These are phyloP conservation scores for Sporisorium scitamineum DNA, from an alignment of 1,284 basidiomycete species.

Conservation along the genomic window DNA sequence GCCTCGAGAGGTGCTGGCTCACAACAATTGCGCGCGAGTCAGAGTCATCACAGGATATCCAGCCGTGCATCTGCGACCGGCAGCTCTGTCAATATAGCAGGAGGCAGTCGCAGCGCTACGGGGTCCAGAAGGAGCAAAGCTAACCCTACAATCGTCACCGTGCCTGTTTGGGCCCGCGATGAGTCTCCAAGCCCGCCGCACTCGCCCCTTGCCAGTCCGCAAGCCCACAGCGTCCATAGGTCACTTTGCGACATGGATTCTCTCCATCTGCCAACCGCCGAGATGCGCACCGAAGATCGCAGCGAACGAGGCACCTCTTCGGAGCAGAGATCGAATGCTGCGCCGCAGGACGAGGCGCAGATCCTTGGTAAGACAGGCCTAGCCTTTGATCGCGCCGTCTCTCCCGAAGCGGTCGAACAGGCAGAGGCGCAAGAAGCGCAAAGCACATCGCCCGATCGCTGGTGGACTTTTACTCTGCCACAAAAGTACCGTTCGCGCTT, in stretches of 20 bases:
- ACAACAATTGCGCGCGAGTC: conserved; percentile 20
- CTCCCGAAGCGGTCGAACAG: conserved; percentile 28
- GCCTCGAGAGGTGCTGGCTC: conserved; percentile 8
- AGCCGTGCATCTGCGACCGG: conserved; percentile 33
- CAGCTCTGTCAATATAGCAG: conserved; percentile 22
- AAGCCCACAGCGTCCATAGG: conserved; percentile 25
- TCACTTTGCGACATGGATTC: conserved; percentile 30
- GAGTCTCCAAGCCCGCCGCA: conserved; percentile 49
- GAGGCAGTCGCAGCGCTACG: conserved; percentile 11
- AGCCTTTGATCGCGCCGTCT: conserved; percentile 25
- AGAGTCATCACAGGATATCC: conserved; percentile 18
- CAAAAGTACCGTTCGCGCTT: conserved; percentile 56
- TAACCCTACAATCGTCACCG: conserved; percentile 47
- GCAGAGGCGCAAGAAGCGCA: conserved; percentile 34
- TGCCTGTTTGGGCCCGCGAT: conserved; percentile 53
- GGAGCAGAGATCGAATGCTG: conserved; percentile 14
- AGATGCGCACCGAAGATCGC: conserved; percentile 14
- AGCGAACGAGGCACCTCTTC: conserved; percentile 18
- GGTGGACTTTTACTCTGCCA: conserved; percentile 64
- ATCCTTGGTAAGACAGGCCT: conserved; percentile 10
- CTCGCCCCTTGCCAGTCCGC: conserved; percentile 32
- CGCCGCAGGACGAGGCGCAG: conserved; percentile 17
- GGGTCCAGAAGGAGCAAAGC: conserved; percentile 28
- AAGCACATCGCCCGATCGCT: conserved; percentile 39
- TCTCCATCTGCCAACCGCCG: conserved; percentile 26